Base-by-base conservation (phyloP, 768 basidiomycete genomes). In the Kondoa malvinella region DNA sequence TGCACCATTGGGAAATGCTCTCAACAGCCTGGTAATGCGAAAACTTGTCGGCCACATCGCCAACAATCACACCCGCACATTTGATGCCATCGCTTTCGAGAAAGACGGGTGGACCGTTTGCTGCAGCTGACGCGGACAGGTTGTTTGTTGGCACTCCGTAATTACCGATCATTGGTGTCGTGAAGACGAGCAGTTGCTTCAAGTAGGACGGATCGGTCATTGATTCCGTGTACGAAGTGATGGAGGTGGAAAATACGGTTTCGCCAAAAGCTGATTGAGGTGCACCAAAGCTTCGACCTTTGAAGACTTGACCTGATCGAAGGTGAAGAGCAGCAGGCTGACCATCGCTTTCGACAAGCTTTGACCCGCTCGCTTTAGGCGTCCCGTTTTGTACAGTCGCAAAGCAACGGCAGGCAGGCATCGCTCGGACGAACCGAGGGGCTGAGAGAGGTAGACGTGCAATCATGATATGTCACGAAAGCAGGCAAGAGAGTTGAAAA, bases 201-300 rank as follows among this genome's bases (percentile, higher is more conserved):
- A 90, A 88, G 78, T 99, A 97, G 4, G 95, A 97, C 4, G 95
- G 95, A 77, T 99, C 95, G 40, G 95, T 99, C 95, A 99, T 96
- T 4, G 91, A 95, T 79, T 99, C 95, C 60, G 94, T 97, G 77
- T 99, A 99, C 56, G 92, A 95, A 0, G 95, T 99, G 77, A 99
- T 99, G 57, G 91, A 92, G 33, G 95, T 99, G 16, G 91, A 94
- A 78, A 99, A 99, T 31, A 99, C 95, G 0, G 94, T 95, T 81
- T 99, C 95, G 65, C 95, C 95, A 79, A 83, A 97, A 66, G 86
- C 84, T 75, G 88, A 91, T 74, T 81, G 85, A 57, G 85, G 85
- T 29, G 88, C 85, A 71, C 95, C 95, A 76, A 99, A 99, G 2
- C 87, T 87, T 56, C 84, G 83, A 26, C 95, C 95, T 64, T 80